A percentile compares a stretch with the other conserved stretches of the same genome.
Conservation (phyloP, 2,329 filamentous ascomycete species). For the Diaporthe batatas region DNA sequence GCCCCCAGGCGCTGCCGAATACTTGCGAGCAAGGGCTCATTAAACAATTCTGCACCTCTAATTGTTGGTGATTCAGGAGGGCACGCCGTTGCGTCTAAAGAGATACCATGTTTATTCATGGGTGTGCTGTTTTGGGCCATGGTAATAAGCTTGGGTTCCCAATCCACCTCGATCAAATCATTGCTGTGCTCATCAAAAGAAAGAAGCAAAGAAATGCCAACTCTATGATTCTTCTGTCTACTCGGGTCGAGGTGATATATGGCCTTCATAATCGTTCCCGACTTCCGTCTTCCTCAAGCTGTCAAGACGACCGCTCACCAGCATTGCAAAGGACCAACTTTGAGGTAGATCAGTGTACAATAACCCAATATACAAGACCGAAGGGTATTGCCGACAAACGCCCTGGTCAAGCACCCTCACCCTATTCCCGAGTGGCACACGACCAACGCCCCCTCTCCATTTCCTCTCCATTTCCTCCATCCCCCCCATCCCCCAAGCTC, state of each 20-base stretch:
- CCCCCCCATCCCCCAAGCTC: too few relatives aligned
- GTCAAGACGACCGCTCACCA: background rate
- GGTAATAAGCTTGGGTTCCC: background rate
- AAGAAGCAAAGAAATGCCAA: background rate
- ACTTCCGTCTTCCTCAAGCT: background rate
- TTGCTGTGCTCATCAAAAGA: background rate
- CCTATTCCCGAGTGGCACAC: background rate
- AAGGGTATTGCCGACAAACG: constrained; percentile 32
- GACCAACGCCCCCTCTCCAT: constrained; percentile 11
- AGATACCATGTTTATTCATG: background rate
- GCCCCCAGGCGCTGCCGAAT: background rate
- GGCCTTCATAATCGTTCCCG: background rate
- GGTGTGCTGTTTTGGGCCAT: background rate
- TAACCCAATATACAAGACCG: constrained; percentile 18
- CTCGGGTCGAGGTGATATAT: background rate
- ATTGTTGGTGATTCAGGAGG: background rate
- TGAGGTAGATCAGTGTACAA: constrained; percentile 15
- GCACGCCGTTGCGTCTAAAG: background rate
- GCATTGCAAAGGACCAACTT: background rate
- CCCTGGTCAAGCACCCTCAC: constrained; percentile 2
- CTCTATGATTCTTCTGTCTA: constrained; percentile 12
- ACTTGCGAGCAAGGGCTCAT: background rate
- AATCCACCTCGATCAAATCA: background rate
- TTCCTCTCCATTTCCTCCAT: background rate
- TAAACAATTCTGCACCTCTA: background rate